Base-by-base conservation (phyloP, 306 rosid species). In the Cicer judaicum region DNA sequence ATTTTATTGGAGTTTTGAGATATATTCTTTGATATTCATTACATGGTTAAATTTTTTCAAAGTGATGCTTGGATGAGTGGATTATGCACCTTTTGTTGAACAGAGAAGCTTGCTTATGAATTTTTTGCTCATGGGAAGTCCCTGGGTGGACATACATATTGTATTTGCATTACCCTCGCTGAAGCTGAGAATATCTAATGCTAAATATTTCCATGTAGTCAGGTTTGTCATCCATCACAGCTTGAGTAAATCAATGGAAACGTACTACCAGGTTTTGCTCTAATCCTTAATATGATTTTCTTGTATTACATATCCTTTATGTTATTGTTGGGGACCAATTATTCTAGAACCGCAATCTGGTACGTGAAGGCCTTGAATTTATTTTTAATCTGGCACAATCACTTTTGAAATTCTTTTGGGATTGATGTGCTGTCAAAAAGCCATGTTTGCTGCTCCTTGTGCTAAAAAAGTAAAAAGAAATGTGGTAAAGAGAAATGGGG, bases 181-280 rank as follows among this genome's bases (percentile, higher is more conserved):
- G 49, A 43, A 65, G 74, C 76, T 57, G 41, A 68, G 62, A 70
- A 64, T 63, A 52, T 78, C 61, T 77, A 82, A 86, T 70, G 75
- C 66, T 78, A 59, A 42, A 9, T 79, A 57, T 52, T 78, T 88
- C 65, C 75, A 81, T 89, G 85, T 88, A 93, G 98, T 93, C 87
- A 88, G 96, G 93, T 93, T 93, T 75, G 97, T 93, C 88, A 88
- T 93, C 84, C 98, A 93, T 86, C 97, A 93, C 87, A 91, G 98
- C 89, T 79, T 91, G 88, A 89, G 98, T 78, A 93, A 93, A 84
- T 93, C 98, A 79, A 91, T 91, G 96, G 98, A 93, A 87, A 91
- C 98, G 54, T 93, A 93, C 81, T 91, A 93, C 78, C 97, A 89
- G 98, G 98, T 93, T 68, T 84, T 81, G 38, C 49, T 7, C 78